These are phyloP conservation scores for Stevia rebaudiana DNA, from an alignment of 140 eudicot species.

Conservation along the genomic window DNA sequence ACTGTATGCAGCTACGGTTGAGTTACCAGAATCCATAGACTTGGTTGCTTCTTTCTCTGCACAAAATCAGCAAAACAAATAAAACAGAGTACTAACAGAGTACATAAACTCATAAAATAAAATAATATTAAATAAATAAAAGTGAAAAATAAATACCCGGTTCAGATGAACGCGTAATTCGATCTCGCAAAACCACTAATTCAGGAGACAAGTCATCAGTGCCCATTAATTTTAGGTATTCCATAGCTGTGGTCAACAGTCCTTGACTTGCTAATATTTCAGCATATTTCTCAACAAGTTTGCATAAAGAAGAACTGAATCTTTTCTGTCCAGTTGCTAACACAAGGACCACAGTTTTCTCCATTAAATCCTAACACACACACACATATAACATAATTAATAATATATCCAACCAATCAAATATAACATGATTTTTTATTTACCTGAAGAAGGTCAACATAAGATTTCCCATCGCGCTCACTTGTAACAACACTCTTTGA, in stretches of 20 bases:
- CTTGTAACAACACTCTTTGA: constrained; percentile 59
- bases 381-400: not conserved
- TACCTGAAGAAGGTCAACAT: constrained; percentile 89
- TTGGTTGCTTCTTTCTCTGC: constrained; percentile 46
- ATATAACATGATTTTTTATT: not conserved
- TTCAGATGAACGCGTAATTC: constrained; percentile 63
- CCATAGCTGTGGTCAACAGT: constrained; percentile 82
- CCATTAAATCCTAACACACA: constrained; percentile 75
- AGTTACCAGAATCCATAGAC: constrained; percentile 35
- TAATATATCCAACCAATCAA: no score
- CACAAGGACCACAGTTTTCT: constrained; percentile 88
- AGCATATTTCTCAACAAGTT: constrained; percentile 90
- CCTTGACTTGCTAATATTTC: constrained; percentile 97
- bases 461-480: constrained; percentile 64
- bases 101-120: not conserved
- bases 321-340: constrained; percentile 87
- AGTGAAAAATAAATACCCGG: constrained; percentile 62
- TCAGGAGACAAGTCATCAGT: constrained; percentile 83
- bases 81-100: not conserved
- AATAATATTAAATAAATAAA: no score
- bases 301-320: constrained; percentile 81
- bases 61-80: not conserved
- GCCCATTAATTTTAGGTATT: constrained; percentile 75
- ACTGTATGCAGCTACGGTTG: constrained; percentile 39
- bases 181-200: constrained; percentile 66